These are phyloP conservation scores for Cardamine resedifolia DNA, from an alignment of 345 rosid genomes.

Conservation along the genomic window DNA sequence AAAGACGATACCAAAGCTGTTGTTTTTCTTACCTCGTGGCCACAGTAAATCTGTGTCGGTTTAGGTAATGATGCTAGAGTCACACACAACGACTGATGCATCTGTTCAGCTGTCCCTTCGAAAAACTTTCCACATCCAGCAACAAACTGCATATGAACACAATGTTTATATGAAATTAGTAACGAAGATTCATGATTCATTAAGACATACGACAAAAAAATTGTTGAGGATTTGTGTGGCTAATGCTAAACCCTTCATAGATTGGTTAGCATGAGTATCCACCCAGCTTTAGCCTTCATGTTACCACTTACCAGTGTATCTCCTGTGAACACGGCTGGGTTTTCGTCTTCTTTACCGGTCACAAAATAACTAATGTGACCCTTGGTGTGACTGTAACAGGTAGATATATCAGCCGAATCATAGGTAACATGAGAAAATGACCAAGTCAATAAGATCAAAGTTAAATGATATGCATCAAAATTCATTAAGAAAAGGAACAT, in stretches of 20 bases:
- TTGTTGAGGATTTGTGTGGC: not conserved
- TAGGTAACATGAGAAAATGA: not conserved
- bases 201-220: not conserved
- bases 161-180: not conserved
- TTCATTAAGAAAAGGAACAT: not conserved
- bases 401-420: slow-evolving; percentile 8
- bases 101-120: slow-evolving; percentile 95
- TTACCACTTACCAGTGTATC: slow-evolving; percentile 71
- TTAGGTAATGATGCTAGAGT: slow-evolving; percentile 86
- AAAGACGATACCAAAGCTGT: not conserved
- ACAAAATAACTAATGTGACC: slow-evolving; percentile 89
- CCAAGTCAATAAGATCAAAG: not conserved
- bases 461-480: not conserved
- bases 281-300: not conserved
- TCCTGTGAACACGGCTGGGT: slow-evolving; percentile 84
- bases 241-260: slow-evolving; percentile 4
- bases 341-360: slow-evolving; percentile 59
- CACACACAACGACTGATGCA: slow-evolving; percentile 87
- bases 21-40: slow-evolving; percentile 72
- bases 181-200: not conserved
- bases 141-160: slow-evolving; percentile 52
- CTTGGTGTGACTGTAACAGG: slow-evolving; percentile 66
- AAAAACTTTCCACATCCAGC: slow-evolving; percentile 93
- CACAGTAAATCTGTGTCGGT: slow-evolving; percentile 82
- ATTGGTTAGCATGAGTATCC: not conserved